Conservation (phyloP, 2,329 filamentous ascomycete species). For the Ascomycota sp. region DNA sequence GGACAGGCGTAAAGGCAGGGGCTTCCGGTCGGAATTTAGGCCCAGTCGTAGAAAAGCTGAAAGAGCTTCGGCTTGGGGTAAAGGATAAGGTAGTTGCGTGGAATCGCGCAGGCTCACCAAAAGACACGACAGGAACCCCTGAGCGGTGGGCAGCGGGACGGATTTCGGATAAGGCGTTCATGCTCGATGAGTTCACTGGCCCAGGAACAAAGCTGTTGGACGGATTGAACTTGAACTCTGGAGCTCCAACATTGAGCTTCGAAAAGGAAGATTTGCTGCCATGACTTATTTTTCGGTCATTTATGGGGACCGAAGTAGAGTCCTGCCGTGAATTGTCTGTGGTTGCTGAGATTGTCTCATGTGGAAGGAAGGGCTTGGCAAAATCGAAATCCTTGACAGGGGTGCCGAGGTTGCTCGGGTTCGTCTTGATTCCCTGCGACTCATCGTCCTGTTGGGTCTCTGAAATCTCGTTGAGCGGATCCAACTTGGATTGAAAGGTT, state of each 20-base stretch:
- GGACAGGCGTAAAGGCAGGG: constrained; percentile 50
- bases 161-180: constrained; percentile 25
- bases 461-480: constrained; percentile 18
- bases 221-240: constrained; percentile 67
- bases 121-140: constrained; percentile 11
- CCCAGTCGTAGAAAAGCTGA: constrained; percentile 46
- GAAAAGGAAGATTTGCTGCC: constrained; percentile 51
- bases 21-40: constrained; percentile 59
- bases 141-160: constrained; percentile 7
- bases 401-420: constrained; percentile 51
- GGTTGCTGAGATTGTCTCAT: constrained; percentile 34
- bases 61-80: constrained; percentile 42
- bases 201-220: constrained; percentile 27
- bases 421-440: constrained; percentile 49
- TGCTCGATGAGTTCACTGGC: constrained; percentile 28
- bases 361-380: constrained; percentile 20
- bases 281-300: constrained; percentile 27
- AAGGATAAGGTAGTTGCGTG: constrained; percentile 54
- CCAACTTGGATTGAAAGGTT: constrained; percentile 18
- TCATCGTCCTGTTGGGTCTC: constrained; percentile 26
- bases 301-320: constrained; percentile 18
- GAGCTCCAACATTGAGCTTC: constrained; percentile 72
- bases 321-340: constrained; percentile 45
- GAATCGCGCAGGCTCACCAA: constrained; percentile 28
- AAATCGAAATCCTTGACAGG: constrained; percentile 33